A percentile compares a stretch with the other conserved stretches of the same genome.
These are phyloP conservation scores for Tulasnella sp. DNA, from an alignment of 768 basidiomycete genomes.

Conservation along the genomic window DNA sequence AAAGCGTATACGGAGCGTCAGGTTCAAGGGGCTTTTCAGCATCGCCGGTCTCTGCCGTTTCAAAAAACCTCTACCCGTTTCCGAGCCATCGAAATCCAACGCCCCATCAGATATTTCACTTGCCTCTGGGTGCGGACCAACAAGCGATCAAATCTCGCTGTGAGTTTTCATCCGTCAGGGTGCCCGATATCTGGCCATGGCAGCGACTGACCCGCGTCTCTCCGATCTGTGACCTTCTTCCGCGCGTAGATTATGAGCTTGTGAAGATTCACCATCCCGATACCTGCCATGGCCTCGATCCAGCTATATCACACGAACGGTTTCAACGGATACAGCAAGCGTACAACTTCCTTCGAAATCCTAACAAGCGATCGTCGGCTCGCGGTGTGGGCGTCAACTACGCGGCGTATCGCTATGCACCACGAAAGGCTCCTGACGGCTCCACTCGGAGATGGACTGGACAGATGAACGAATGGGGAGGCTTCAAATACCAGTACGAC, in stretches of 20 bases:
- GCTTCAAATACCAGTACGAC: slow-evolving; percentile 28
- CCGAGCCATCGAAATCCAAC: slow-evolving; percentile 52
- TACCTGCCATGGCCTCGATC: slow-evolving; percentile 39
- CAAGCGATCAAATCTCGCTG: slow-evolving; percentile 58
- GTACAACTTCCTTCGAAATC: slow-evolving; percentile 53
- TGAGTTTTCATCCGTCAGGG: slow-evolving; percentile 37
- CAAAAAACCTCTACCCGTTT: slow-evolving; percentile 47
- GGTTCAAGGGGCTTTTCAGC: slow-evolving; percentile 1
- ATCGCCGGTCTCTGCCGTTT: slow-evolving; percentile 2
- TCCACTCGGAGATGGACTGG: slow-evolving; percentile 14
- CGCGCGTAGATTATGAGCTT: slow-evolving; percentile 65
- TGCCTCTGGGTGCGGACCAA: slow-evolving; percentile 51
- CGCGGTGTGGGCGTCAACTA: not conserved
- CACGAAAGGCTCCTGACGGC: not conserved
- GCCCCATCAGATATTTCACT: slow-evolving; percentile 62
- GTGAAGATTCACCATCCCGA: slow-evolving; percentile 78
- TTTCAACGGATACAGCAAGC: slow-evolving; percentile 68
- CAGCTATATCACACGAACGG: slow-evolving; percentile 50
- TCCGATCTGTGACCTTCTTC: slow-evolving; percentile 18
- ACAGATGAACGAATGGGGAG: slow-evolving; percentile 27
- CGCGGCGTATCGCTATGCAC: not conserved
- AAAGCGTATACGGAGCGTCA: not conserved
- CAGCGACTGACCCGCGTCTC: not conserved
- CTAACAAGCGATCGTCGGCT: not conserved
- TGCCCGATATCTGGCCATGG: not conserved